Base-by-base conservation (phyloP, 495 filamentous ascomycete genomes). In the Tuber microsphaerosporum region DNA sequence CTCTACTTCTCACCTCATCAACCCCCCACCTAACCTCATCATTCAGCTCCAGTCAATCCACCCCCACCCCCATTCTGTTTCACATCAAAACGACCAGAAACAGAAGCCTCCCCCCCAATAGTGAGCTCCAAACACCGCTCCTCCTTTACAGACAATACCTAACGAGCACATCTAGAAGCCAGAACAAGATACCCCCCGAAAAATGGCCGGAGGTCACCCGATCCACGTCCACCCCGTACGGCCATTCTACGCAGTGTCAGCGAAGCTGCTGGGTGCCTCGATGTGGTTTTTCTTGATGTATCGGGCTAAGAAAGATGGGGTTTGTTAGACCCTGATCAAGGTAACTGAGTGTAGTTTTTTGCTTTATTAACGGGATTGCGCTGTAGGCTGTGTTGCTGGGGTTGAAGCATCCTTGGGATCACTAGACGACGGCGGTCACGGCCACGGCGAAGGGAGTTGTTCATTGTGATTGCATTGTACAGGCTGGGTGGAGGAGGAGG, bases 321-420 rank as follows among this genome's bases (percentile, higher is more conserved):
- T 89, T 86, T 81, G 74, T 61, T 26, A 26, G 51, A 61, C 51
- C 51, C 22, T 61, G 51, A 9, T 37, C 34, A 37, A 2, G 39
- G 71, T 69, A 56, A 68, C 82, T 74, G 45, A 72, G n/a, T 61
- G 51, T n/a, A 61, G 22, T 61, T 26, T 26, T 31, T 61, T 31
- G 51, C 51, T 26, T 26, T 56, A 65, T 72, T 69, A 31, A 74
- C 78, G 87, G 87, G 86, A 34, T 65, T 87, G 16, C 9, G 48
- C 45, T 79, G 5, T 69, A 82, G 37, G 87, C 95, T 20, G 95
- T 89, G 45, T 86, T 99, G 73, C 80, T 99, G 75, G 95, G 95
- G 80, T 94, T 90, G 92, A 98, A 92, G 86, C 96, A 98, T 83
- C 96, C 95, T 72, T 99, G 96, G 96, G 95, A 99, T 80, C 96